Evolutionary conservation across 768 basidiomycete species (phyloP), one percentile per base, ranked within the genome.

Genomic region (Paxillus involutus): DNA sequence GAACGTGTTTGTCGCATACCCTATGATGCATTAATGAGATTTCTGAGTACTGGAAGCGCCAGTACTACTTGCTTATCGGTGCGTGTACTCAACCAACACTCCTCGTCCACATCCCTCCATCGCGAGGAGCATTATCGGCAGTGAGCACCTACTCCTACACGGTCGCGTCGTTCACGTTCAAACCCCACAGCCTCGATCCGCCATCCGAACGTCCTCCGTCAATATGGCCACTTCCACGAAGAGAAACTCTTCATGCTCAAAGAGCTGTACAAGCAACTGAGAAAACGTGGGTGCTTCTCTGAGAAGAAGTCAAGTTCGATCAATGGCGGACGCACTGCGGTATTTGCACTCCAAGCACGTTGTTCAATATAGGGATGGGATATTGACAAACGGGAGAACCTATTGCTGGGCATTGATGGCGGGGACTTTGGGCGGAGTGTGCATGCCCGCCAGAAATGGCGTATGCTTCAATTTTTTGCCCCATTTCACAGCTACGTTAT

Each of bases 341-440:
- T 99, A 99, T 68, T 79, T 98, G n/a, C 97, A 99, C 67, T 75
- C 79, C 48, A 99, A 98, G 66, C 95, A 98, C 65, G 94, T 99
- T 65, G 98, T 98, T 48, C 97, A 99, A 2, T 21, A 21, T 70
- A 85, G 97, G 30, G 97, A 99, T 64, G 98, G 30, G 97, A 99
- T 64, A 98, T 99, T 21, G 21, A 3, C 75, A 99, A 99, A 72
- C 97, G 97, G 0, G 96, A 99, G 75, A 99, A 99, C 70, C 73
- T 99, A 46, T 80, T 99, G 32, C 77, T 98, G 13, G 95, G 95
- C 10, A 83, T 98, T 63, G 93, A 94, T 61, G 96, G 96, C 39
- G 96, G 87, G 3, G 96, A 98, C 71, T 98, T 98, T 71, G 97
- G 97, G 10, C 98, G 97, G 96, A 93, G 89, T 63, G 94, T 97